Evolutionary conservation across 2,329 filamentous ascomycete species (phyloP).

Genomic region (Apiospora saccharicola): DNA sequence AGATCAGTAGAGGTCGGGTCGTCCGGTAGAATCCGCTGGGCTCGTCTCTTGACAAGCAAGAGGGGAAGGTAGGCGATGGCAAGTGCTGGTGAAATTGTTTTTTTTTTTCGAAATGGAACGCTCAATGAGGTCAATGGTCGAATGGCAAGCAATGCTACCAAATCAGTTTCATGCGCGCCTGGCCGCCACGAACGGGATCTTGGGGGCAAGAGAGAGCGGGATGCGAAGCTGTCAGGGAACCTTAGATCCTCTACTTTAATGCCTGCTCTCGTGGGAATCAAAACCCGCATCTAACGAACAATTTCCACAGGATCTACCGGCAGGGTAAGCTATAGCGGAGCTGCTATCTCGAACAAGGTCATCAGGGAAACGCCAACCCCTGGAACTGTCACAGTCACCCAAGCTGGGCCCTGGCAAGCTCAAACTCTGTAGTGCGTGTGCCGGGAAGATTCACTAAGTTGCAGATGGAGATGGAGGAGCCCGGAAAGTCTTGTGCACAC

Average conservation of each 20-base stretch:
- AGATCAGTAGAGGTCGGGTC: neutral
- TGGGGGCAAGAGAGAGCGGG: neutral
- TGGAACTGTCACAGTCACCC: constrained; percentile 9
- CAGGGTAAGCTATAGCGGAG: constrained; percentile 18
- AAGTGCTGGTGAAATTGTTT: neutral
- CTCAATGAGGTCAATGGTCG: neutral
- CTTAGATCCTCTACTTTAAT: constrained; percentile 3
- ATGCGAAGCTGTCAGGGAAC: constrained; percentile 10
- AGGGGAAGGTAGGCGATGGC: neutral
- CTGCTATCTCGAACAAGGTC: constrained; percentile 9
- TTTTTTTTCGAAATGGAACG: neutral
- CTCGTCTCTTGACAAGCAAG: constrained; percentile 1
- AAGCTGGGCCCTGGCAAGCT: constrained; percentile 3
- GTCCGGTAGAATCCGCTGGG: neutral
- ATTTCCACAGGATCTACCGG: constrained; percentile 21
- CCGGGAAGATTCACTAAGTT: constrained; percentile 5
- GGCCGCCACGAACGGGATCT: neutral
- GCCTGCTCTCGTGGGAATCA: constrained; percentile 6
- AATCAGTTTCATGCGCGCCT: neutral
- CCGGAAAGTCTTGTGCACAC: constrained; percentile 11
- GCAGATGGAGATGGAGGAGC: constrained; percentile 14
- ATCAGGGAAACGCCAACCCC: constrained; percentile 11
- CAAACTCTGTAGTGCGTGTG: constrained; percentile 3
- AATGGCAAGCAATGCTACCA: neutral
- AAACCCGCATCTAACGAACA: constrained; percentile 9